A percentile compares a stretch with the other conserved stretches of the same genome.
These are phyloP conservation scores for Hymenoscyphus albidus DNA, from an alignment of 2,329 filamentous ascomycete species.

Conservation along the genomic window DNA sequence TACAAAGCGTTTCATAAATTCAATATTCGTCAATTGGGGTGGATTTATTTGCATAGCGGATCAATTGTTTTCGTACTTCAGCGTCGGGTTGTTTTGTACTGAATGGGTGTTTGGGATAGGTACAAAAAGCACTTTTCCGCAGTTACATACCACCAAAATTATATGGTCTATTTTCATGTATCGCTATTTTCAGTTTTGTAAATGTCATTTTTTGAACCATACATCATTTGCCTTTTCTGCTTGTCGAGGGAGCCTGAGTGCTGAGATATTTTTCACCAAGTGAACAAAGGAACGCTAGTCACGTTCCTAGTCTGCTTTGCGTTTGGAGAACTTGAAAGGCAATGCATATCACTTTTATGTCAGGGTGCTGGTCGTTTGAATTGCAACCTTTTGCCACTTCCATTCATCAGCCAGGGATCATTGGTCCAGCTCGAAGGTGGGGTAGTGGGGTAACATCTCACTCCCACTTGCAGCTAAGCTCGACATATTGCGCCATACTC, in stretches of 20 bases:
- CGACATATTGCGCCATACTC: slow-evolving; percentile 3
- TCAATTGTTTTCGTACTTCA: slow-evolving; percentile 14
- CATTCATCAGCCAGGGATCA: background rate
- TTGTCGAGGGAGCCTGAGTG: too few species aligned
- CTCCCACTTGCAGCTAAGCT: background rate
- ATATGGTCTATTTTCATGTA: background rate
- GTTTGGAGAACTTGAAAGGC: too few species aligned
- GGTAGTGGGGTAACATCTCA: slow-evolving; percentile 4
- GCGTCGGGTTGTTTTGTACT: slow-evolving; percentile 9
- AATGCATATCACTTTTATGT: too few species aligned
- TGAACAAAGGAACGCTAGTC: too few species aligned
- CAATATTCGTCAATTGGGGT: slow-evolving; percentile 1
- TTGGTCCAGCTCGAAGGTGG: slow-evolving; percentile 3
- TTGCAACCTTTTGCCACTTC: too few species aligned
- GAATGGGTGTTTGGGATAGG: background rate
- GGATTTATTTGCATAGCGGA: slow-evolving; percentile 19
- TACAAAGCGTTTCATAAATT: slow-evolving; percentile 18
- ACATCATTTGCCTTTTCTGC: too few species aligned
- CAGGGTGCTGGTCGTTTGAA: too few species aligned
- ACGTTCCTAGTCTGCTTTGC: too few species aligned
- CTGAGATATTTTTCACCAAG: too few species aligned
- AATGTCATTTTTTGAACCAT: too few species aligned
- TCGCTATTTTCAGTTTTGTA: too few species aligned
- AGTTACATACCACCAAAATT: background rate
- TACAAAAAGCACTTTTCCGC: background rate